Evolutionary conservation across 495 filamentous ascomycete species (phyloP).

Genomic region (Trichoderma gamsii): DNA sequence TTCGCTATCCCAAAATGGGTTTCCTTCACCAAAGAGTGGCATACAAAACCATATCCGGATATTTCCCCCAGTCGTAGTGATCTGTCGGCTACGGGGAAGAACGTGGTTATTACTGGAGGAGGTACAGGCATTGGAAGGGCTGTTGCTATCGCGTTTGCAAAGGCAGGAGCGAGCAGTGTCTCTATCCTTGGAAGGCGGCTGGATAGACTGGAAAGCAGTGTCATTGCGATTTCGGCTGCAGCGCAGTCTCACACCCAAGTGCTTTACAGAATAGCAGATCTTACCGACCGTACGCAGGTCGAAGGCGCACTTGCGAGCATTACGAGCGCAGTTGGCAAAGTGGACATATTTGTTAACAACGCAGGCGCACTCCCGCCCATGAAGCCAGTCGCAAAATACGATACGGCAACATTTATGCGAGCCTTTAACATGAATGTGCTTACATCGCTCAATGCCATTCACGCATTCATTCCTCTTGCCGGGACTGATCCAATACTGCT

Average conservation of each 20-base stretch:
- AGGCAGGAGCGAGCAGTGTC: background rate
- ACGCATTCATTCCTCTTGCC: background rate
- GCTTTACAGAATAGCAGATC: background rate
- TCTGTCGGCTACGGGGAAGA: background rate
- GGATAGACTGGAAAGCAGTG: background rate
- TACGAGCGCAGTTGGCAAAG: background rate
- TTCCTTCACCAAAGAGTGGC: no score
- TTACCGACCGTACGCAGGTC: background rate
- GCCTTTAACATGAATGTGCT: background rate
- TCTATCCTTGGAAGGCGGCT: background rate
- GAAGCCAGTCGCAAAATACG: background rate
- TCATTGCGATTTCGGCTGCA: background rate
- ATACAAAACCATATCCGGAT: no score
- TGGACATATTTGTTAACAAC: background rate
- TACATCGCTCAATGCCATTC: background rate
- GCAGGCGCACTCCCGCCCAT: no score
- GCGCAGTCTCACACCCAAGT: no score
- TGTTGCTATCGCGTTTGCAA: background rate
- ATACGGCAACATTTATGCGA: background rate
- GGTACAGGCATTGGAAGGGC: conserved; percentile 4
- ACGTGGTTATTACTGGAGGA: background rate
- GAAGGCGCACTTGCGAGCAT: background rate
- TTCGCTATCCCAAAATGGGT: no score
- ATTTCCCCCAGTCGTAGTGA: no score
- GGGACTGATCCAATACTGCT: background rate